Percentiles rank a stretch among this genome's conserved stretches.
Evolutionary conservation across 352 stramenopile genomes (phyloP).

Genomic region (Pythium monospermum): DNA sequence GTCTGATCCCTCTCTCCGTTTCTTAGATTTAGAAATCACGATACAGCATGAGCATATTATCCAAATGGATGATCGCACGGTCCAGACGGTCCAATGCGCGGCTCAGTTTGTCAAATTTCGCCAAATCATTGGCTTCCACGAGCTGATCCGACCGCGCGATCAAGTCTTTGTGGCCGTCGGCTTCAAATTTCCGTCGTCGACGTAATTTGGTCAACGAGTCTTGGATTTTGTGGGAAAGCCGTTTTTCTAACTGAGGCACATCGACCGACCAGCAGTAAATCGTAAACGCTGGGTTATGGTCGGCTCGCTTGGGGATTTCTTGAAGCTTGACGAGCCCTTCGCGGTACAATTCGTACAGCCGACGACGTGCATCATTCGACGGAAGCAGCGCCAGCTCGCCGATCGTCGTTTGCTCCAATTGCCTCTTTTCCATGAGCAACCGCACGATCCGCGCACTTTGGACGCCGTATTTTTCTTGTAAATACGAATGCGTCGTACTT

Average conservation of each 20-base stretch:
- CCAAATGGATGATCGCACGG: constrained; percentile 75
- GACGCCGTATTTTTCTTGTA: constrained; percentile 78
- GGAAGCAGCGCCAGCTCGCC: constrained; percentile 78
- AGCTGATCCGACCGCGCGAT: constrained; percentile 84
- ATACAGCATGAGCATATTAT: constrained; percentile 87
- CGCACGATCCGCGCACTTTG: constrained; percentile 80
- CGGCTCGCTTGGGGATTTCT: constrained; percentile 82
- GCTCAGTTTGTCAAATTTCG: constrained; percentile 85
- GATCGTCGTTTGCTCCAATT: constrained; percentile 85
- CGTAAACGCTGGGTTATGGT: constrained; percentile 87
- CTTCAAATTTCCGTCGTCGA: constrained; percentile 63
- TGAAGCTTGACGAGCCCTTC: constrained; percentile 79
- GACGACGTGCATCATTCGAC: constrained; percentile 72
- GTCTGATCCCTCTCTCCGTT: neutral
- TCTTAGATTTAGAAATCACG: constrained; percentile 64
- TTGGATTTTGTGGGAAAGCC: constrained; percentile 61
- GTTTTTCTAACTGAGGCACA: constrained; percentile 52
- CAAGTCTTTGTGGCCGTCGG: constrained; percentile 85
- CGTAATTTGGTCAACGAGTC: constrained; percentile 69
- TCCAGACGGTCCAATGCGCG: constrained; percentile 80
- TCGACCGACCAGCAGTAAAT: constrained; percentile 86
- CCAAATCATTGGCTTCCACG: constrained; percentile 79
- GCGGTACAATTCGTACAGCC: constrained; percentile 75
- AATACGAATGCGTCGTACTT: constrained; percentile 73
- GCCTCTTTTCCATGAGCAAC: constrained; percentile 79